Evolutionary conservation across 768 basidiomycete genomes (phyloP).

Genomic region (Russula sp.): DNA sequence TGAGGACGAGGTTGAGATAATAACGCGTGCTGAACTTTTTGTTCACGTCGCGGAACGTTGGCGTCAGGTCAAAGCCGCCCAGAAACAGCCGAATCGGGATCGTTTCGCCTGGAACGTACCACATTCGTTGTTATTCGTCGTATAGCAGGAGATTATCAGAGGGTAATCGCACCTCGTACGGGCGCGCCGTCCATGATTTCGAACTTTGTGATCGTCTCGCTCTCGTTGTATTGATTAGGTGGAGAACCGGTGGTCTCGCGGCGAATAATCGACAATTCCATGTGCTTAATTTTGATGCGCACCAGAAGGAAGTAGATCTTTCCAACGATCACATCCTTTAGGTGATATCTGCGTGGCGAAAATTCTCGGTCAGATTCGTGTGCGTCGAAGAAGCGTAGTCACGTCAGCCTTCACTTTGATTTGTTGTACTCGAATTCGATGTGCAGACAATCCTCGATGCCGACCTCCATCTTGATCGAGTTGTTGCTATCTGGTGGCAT

Average conservation of each 20-base stretch:
- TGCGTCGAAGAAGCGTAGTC: slow-evolving; percentile 26
- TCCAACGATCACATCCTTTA: slow-evolving; percentile 98
- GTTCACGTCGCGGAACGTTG: slow-evolving; percentile 98
- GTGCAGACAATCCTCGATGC: slow-evolving; percentile 97
- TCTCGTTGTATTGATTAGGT: slow-evolving; percentile 99
- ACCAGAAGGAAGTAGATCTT: slow-evolving; percentile 99
- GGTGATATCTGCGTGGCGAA: slow-evolving; percentile 68
- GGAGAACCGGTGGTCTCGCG: slow-evolving; percentile 95
- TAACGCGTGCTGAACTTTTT: slow-evolving; percentile 98
- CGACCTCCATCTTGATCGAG: slow-evolving; percentile 99
- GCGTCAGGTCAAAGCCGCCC: slow-evolving; percentile 96
- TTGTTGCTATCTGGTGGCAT: slow-evolving; percentile 99
- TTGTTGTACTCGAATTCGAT: slow-evolving; percentile 99
- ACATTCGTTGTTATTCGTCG: background rate
- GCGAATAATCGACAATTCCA: slow-evolving; percentile 97
- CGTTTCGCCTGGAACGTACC: slow-evolving; percentile 65
- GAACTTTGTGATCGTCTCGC: slow-evolving; percentile 98
- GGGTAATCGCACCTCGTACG: slow-evolving; percentile 61
- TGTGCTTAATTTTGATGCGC: slow-evolving; percentile 99
- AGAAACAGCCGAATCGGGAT: slow-evolving; percentile 97
- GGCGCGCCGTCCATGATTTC: slow-evolving; percentile 99
- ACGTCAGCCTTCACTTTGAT: slow-evolving; percentile 60
- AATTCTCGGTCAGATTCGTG: background rate
- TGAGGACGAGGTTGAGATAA: slow-evolving; percentile 93
- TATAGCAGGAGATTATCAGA: background rate